Base-by-base conservation (phyloP, 192 early-diverging fungal genomes). In the Cetraspora pellucida region DNA sequence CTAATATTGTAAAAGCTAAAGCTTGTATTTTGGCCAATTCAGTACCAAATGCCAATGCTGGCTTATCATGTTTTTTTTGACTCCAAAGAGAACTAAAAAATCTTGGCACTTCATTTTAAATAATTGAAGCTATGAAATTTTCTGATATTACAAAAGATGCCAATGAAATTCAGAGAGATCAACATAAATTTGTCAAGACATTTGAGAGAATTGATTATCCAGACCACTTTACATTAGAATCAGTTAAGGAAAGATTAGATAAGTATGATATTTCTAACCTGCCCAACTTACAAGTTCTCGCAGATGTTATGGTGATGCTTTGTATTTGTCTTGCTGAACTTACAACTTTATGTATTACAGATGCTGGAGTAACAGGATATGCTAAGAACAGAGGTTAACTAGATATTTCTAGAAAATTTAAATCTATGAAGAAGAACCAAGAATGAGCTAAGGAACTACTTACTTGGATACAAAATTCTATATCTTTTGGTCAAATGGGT, bases 241-340 rank as follows among this genome's bases (percentile, higher is more conserved):
- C 49, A 3, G 69, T 71, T 27, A 71, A 71, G 11, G 50, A 71
- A 71, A 47, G n/a, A 54, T 71, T 71, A 27, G 28, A 71, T 71
- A 50, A 47, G 50, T 73, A 73, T 59, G 31, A 19, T 73, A 23
- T 58, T 19, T 72, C 54, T 30, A 59, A 37, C 19, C 1, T 19
- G 44, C 50, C 72, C 17, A 27, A 59, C 21, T 45, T n/a, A 58
- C 19, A 73, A 44, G 72, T 31, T 44, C 55, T 73, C 31, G 25
- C 57, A 14, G 55, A 73, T 73, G 30, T 73, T n/a, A 73, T 60
- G 72, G n/a, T 73, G 5, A 73, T 73, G 50, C 72, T 73, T 59
- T 58, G 72, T 60, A 73, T 73, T 30, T 30, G 50, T 37, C 31
- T 17, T 27, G 31, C 57, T 60, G 55, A 59, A 73, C 14, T 73